A percentile compares a stretch with the other conserved stretches of the same genome.
phyloP scores from a whole-genome alignment of 2,329 filamentous ascomycete genomes.

The Dactylellina sp. region DNA sequence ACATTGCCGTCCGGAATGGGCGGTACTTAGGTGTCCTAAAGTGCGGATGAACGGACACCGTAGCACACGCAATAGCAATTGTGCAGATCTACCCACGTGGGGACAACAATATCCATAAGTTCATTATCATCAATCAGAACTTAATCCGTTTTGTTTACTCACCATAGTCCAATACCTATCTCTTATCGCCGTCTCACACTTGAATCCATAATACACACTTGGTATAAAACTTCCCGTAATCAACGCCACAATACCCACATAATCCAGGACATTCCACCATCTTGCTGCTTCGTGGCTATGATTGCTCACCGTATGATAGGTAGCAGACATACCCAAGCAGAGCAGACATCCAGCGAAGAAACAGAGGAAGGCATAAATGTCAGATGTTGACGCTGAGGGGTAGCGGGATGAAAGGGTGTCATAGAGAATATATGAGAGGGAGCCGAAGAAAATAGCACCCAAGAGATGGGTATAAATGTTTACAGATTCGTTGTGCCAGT shows the following conservation, averaged over 20 bases:
- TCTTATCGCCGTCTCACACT: constrained; percentile 75
- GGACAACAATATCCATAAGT: constrained; percentile 3
- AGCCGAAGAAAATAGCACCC: constrained; percentile 70
- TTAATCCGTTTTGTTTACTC: constrained; percentile 62
- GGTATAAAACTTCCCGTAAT: constrained; percentile 94
- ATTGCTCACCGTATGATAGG: constrained; percentile 85
- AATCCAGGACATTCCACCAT: constrained; percentile 93
- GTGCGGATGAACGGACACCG: constrained; percentile 80
- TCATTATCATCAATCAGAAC: too few species aligned
- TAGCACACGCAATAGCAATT: constrained; percentile 79
- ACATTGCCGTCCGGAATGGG: constrained; percentile 88
- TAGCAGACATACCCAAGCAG: constrained; percentile 83
- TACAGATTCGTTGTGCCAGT: constrained; percentile 69
- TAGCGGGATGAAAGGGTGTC: constrained; percentile 75
- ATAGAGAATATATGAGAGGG: constrained; percentile 67
- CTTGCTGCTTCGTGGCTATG: constrained; percentile 82
- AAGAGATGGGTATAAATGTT: constrained; percentile 80
- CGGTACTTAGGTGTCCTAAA: constrained; percentile 88
- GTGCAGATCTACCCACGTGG: constrained; percentile 73
- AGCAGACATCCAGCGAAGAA: constrained; percentile 81
- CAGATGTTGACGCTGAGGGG: constrained; percentile 70
- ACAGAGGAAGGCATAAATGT: constrained; percentile 79
- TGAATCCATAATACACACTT: constrained; percentile 87
- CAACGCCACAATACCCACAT: constrained; percentile 89
- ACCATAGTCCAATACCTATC: constrained; percentile 80